These are phyloP conservation scores for Solanum hybrid DNA, from an alignment of 305 asterid genomes.

Conservation along the genomic window DNA sequence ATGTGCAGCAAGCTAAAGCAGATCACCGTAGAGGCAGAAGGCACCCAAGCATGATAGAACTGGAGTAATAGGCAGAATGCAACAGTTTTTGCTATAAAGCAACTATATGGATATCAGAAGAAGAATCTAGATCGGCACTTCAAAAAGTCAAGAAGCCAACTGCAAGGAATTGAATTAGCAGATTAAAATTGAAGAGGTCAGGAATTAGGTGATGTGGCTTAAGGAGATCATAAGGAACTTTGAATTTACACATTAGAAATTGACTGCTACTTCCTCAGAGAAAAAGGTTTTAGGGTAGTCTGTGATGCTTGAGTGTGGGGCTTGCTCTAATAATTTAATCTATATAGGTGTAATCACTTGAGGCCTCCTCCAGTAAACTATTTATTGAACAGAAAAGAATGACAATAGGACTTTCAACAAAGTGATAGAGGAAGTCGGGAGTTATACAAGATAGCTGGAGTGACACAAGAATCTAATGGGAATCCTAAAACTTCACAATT, in stretches of 20 bases:
- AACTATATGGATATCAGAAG: neutral
- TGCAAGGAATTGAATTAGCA: neutral
- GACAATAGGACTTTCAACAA: neutral
- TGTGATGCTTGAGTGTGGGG: neutral
- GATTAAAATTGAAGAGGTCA: neutral
- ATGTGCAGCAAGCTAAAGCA: neutral
- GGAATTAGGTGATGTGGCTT: neutral
- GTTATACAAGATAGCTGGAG: neutral
- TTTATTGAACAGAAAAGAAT: neutral
- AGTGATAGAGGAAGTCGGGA: neutral
- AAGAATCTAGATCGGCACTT: neutral
- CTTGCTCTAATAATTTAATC: neutral
- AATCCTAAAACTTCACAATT: neutral
- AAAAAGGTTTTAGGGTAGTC: neutral
- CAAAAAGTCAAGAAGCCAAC: neutral
- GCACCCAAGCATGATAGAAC: neutral
- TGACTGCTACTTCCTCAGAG: neutral
- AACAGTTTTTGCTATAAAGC: neutral
- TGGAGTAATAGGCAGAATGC: neutral
- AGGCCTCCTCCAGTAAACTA: neutral
- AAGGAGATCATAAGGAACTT: neutral
- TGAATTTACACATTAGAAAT: neutral
- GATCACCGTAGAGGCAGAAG: neutral
- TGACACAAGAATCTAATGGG: neutral
- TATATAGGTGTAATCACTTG: neutral